These are phyloP conservation scores for Citrus reticulata DNA, from an alignment of 345 rosid species.

Conservation along the genomic window DNA sequence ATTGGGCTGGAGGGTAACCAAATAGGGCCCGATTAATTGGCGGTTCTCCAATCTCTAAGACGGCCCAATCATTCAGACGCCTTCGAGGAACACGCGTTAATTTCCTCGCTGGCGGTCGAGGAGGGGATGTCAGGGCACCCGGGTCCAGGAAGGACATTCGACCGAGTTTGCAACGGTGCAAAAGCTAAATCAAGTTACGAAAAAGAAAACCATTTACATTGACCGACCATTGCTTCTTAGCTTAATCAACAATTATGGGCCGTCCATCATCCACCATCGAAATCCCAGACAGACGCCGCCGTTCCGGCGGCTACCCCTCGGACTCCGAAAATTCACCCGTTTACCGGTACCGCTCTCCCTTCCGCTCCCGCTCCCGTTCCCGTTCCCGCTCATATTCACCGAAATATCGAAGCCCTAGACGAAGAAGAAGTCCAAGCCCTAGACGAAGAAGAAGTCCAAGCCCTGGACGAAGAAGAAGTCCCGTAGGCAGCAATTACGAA, in stretches of 20 bases:
- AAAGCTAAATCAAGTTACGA: neutral
- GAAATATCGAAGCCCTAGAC: constrained; percentile 14
- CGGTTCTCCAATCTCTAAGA: neutral
- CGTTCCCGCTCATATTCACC: constrained; percentile 23
- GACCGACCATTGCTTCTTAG: neutral
- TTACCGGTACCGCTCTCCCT: constrained; percentile 17
- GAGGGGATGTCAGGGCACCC: too few species aligned
- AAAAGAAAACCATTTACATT: too few species aligned
- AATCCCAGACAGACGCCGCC: constrained; percentile 24
- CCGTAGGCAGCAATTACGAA: neutral
- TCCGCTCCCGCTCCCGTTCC: constrained; percentile 11
- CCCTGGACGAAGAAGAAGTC: constrained; percentile 22
- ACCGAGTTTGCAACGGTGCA: neutral
- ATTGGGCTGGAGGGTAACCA: neutral
- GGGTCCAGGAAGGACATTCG: too few species aligned
- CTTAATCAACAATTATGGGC: constrained; percentile 20
- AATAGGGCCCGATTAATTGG: neutral
- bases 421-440: constrained; percentile 21
- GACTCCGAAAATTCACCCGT: constrained; percentile 27
- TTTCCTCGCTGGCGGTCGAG: neutral
- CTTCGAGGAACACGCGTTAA: neutral
- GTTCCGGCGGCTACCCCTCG: constrained; percentile 22
- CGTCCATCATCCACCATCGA: constrained; percentile 27
- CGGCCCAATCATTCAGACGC: neutral
- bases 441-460: constrained; percentile 21